A percentile compares a stretch with the other conserved stretches of the same genome.
Conservation (phyloP, 306 rosid species). For the Lathyrus sativus region DNA sequence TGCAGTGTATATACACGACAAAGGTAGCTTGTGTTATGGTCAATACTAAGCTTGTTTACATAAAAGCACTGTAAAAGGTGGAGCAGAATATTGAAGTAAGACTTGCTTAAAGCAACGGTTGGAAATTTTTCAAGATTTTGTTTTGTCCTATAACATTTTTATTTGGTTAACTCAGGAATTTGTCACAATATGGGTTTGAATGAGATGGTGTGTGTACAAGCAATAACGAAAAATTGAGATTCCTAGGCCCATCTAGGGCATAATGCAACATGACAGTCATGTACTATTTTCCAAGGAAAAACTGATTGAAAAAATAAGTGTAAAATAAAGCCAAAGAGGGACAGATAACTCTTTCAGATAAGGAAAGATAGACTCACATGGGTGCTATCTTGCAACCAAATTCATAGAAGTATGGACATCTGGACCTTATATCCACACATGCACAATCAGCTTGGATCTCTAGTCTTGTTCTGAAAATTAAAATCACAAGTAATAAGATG, state of each 20-base stretch:
- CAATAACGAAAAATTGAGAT: slow-evolving; percentile 10
- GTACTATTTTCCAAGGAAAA: slow-evolving; percentile 31
- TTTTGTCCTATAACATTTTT: slow-evolving; percentile 12
- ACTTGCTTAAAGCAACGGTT: background rate
- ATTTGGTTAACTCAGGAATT: slow-evolving; percentile 9
- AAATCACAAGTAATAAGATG: slow-evolving; percentile 37
- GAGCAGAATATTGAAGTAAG: slow-evolving; percentile 6
- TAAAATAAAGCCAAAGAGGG: slow-evolving; percentile 19
- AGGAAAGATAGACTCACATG: slow-evolving; percentile 55
- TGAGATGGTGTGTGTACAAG: slow-evolving; percentile 4
- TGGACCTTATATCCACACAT: slow-evolving; percentile 77
- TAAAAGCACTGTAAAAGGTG: background rate
- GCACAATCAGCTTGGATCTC: slow-evolving; percentile 93
- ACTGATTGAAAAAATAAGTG: background rate
- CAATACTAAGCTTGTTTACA: slow-evolving; percentile 1
- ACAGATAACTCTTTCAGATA: slow-evolving; percentile 16
- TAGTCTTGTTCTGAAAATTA: slow-evolving; percentile 69
- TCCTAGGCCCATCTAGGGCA: slow-evolving; percentile 31
- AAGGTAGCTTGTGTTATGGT: slow-evolving; percentile 5
- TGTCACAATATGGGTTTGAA: slow-evolving; percentile 6
- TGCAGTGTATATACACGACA: slow-evolving; percentile 3
- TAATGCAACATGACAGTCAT: slow-evolving; percentile 12
- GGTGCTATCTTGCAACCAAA: slow-evolving; percentile 98
- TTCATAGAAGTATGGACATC: slow-evolving; percentile 83
- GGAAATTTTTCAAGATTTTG: background rate